A percentile compares a stretch with the other conserved stretches of the same genome.
These are phyloP conservation scores for Puya raimondii DNA, from an alignment of 176 grass and related monocot species.

Conservation along the genomic window DNA sequence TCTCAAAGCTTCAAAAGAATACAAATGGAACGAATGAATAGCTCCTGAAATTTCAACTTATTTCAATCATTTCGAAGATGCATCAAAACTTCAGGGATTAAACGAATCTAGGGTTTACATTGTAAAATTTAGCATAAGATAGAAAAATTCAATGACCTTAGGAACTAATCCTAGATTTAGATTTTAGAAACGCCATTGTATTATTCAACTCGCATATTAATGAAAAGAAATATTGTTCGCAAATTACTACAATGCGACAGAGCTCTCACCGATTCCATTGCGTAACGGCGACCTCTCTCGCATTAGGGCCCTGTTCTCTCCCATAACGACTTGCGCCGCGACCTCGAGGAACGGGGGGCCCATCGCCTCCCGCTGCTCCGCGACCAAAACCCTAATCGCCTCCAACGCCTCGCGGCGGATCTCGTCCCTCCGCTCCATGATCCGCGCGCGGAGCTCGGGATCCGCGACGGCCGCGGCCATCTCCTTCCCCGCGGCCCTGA, in stretches of 20 bases:
- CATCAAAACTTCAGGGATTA: no score
- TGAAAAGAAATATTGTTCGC: neutral
- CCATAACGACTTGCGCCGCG: constrained; percentile 24
- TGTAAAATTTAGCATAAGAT: no score
- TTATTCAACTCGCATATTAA: constrained; percentile 12
- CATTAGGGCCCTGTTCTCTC: constrained; percentile 19
- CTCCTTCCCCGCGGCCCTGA: constrained; percentile 18
- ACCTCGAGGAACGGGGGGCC: constrained; percentile 27
- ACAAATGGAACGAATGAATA: no score
- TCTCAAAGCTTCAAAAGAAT: no score
- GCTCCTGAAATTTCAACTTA: no score
- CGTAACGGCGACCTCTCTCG: constrained; percentile 6
- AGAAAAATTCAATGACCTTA: no score
- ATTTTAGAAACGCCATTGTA: constrained; percentile 25
- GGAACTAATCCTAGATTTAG: neutral
- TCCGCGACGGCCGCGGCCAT: constrained; percentile 35
- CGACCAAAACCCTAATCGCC: constrained; percentile 30
- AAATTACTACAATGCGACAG: neutral
- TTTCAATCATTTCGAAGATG: no score
- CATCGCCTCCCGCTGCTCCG: constrained; percentile 22
- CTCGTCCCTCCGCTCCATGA: constrained; percentile 15
- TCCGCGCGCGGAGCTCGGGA: constrained; percentile 11
- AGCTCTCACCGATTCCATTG: constrained; percentile 22
- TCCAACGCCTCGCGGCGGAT: constrained; percentile 9
- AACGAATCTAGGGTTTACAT: no score